Percentiles rank a stretch among this genome's conserved stretches.
Conservation (phyloP, 192 early-diverging fungal genomes). For the Glomus cerebriforme region DNA sequence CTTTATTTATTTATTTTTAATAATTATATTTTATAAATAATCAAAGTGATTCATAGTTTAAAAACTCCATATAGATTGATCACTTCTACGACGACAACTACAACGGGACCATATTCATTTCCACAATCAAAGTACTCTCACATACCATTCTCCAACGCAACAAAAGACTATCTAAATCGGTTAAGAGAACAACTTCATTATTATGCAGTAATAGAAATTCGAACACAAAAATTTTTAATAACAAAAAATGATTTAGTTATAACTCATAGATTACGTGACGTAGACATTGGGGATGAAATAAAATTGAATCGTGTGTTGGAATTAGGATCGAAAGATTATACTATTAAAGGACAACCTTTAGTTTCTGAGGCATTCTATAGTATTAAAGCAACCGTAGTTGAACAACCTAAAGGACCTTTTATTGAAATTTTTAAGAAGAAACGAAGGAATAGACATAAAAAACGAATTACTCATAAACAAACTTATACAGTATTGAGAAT, state of each 20-base stretch:
- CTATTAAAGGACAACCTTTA: slow-evolving; percentile 84
- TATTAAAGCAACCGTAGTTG: slow-evolving; percentile 86
- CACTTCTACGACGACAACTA: neutral
- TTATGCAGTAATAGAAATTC: slow-evolving; percentile 75
- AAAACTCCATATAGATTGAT: neutral
- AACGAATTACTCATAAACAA: slow-evolving; percentile 68
- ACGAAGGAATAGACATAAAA: slow-evolving; percentile 75
- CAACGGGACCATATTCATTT: neutral
- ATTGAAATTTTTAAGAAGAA: slow-evolving; percentile 79
- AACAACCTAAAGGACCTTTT: slow-evolving; percentile 81
- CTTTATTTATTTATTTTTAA: neutral
- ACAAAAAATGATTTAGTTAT: slow-evolving; percentile 87
- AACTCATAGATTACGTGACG: slow-evolving; percentile 79
- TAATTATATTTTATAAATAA: neutral
- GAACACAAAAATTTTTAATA: slow-evolving; percentile 84
- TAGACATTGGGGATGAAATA: slow-evolving; percentile 86
- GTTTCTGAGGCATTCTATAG: slow-evolving; percentile 70
- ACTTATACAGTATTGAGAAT: slow-evolving; percentile 76
- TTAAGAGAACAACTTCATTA: slow-evolving; percentile 23
- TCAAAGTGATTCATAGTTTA: neutral
- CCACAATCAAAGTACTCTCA: neutral
- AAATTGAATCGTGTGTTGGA: slow-evolving; percentile 85
- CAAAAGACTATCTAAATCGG: neutral
- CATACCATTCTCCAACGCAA: neutral
- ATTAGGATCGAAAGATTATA: slow-evolving; percentile 80